Evolutionary conservation across 225 moss, liverwort and hornwort genomes (phyloP).

Genomic region (Polytrichum commune): DNA sequence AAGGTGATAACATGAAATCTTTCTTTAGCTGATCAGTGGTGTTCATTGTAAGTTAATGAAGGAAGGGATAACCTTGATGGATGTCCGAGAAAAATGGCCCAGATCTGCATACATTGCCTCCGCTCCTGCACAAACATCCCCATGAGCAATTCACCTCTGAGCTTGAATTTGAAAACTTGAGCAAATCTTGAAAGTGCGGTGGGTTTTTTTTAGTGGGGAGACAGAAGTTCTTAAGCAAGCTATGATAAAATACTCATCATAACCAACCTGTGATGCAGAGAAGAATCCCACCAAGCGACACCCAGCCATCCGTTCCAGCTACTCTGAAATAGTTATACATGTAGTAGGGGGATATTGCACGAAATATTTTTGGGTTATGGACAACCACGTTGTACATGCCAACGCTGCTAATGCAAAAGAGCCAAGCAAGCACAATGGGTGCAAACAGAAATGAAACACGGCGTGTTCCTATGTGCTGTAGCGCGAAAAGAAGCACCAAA

Average conservation of each 20-base stretch:
- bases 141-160: not conserved
- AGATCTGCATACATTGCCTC: constrained; percentile 89
- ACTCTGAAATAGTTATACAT: constrained; percentile 51
- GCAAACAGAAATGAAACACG: constrained; percentile 76
- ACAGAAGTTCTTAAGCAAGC: not conserved
- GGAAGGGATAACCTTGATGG: constrained; percentile 58
- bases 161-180: not conserved
- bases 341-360: constrained; percentile 61
- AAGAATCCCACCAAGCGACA: constrained; percentile 69
- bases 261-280: constrained; percentile 75
- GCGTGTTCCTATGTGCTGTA: constrained; percentile 66
- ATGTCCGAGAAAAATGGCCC: constrained; percentile 64
- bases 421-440: constrained; percentile 70
- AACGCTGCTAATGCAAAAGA: constrained; percentile 47
- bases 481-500: constrained; percentile 46
- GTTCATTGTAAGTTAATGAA: no score
- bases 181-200: not conserved
- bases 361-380: constrained; percentile 49
- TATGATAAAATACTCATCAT: not conserved
- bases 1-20: not conserved
- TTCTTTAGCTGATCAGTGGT: not conserved
- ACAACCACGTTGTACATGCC: constrained; percentile 61
- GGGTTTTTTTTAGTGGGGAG: not conserved
- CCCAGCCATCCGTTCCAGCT: constrained; percentile 71
- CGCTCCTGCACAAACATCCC: constrained; percentile 48